Conservation (phyloP, 2,329 filamentous ascomycete species). For the Corinectria fuckeliana region DNA sequence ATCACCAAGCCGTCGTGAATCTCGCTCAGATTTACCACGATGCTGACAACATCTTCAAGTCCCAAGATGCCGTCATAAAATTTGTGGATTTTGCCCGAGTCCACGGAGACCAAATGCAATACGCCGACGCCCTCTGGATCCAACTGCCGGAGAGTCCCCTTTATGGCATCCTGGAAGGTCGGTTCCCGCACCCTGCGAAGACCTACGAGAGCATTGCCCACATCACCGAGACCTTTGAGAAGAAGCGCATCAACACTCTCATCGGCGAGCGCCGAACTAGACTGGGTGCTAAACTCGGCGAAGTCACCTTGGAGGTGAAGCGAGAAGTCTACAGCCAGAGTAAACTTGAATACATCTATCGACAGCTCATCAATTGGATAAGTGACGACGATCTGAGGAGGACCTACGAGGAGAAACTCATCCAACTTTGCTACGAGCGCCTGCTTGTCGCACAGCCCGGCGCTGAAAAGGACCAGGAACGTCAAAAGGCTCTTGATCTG, state of each 20-base stretch:
- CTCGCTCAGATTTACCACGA: conserved; percentile 78
- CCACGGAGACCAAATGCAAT: conserved; percentile 74
- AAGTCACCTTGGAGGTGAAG: conserved; percentile 88
- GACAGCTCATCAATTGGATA: conserved; percentile 87
- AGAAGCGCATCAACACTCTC: conserved; percentile 85
- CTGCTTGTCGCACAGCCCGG: conserved; percentile 72
- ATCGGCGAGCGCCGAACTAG: conserved; percentile 89
- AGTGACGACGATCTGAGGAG: conserved; percentile 84
- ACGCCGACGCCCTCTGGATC: conserved; percentile 76
- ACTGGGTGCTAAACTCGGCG: conserved; percentile 80
- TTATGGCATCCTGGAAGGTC: conserved; percentile 83
- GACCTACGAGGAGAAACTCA: conserved; percentile 86
- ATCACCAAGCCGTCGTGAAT: conserved; percentile 74
- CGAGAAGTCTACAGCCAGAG: conserved; percentile 80
- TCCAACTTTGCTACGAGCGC: conserved; percentile 80
- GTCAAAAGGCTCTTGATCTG: conserved; percentile 74
- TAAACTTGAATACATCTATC: conserved; percentile 80
- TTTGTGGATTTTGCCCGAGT: conserved; percentile 76
- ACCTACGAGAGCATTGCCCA: conserved; percentile 85
- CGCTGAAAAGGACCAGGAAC: conserved; percentile 71
- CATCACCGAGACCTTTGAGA: conserved; percentile 85
- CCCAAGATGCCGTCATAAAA: conserved; percentile 76
- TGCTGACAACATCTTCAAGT: conserved; percentile 68
- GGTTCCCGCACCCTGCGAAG: conserved; percentile 77
- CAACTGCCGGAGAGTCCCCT: conserved; percentile 81